phyloP scores from a whole-genome alignment of 2,329 filamentous ascomycete species.

The Pseudophaeomoniella oleicola region DNA sequence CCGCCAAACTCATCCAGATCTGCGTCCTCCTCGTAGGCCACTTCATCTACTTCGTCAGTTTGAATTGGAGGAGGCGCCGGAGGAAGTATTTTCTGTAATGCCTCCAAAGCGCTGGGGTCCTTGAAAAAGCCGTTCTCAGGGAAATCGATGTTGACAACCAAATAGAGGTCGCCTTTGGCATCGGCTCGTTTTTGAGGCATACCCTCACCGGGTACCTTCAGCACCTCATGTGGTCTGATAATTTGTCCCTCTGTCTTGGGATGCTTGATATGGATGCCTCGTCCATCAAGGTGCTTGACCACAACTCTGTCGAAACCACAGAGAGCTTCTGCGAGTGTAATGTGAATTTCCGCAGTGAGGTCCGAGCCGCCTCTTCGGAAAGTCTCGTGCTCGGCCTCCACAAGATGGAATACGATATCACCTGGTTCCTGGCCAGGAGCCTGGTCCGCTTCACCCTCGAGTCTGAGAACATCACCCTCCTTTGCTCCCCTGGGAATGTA shows the following conservation, averaged over 20 bases:
- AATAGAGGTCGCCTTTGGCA: conserved; percentile 68
- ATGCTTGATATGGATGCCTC: conserved; percentile 70
- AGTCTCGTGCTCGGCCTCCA: conserved; percentile 64
- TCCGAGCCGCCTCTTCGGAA: conserved; percentile 79
- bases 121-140: conserved; percentile 74
- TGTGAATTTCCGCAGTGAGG: conserved; percentile 63
- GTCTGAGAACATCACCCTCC: conserved; percentile 73
- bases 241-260: conserved; percentile 65
- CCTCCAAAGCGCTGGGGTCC: conserved; percentile 50
- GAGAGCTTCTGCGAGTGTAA: conserved; percentile 72
- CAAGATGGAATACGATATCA: conserved; percentile 80
- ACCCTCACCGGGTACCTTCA: conserved; percentile 78
- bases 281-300: conserved; percentile 80
- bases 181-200: conserved; percentile 90
- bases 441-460: conserved; percentile 92
- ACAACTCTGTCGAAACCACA: conserved; percentile 84
- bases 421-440: conserved; percentile 67
- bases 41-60: conserved; percentile 69
- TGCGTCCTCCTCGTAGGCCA: conserved; percentile 69
- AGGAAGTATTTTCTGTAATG: conserved; percentile 64
- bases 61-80: conserved; percentile 45
- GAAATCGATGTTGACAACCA: conserved; percentile 75
- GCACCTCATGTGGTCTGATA: conserved; percentile 65
- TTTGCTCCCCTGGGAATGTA: conserved; percentile 50
- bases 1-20: conserved; percentile 57